A percentile compares a stretch with the other conserved stretches of the same genome.
Conservation (phyloP, 805 yeast genomes). For the Candida railenensis region DNA sequence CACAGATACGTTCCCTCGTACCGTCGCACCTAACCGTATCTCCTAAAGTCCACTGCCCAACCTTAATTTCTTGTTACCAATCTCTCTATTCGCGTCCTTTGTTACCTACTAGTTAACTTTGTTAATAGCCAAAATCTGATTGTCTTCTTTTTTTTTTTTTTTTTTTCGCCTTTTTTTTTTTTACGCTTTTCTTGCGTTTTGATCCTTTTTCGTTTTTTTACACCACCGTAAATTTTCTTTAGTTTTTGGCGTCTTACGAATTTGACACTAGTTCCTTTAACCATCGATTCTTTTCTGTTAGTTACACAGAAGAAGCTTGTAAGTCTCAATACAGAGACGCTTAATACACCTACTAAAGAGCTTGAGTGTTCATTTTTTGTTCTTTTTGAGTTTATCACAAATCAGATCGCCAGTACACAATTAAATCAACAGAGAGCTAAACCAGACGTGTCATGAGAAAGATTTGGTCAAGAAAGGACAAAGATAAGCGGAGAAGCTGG, state of each 20-base stretch:
- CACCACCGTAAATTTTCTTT: not conserved
- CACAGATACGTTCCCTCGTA: too few species aligned
- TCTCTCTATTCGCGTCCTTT: too few species aligned
- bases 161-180: not conserved
- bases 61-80: too few species aligned
- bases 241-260: not conserved
- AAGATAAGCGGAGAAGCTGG: constrained; percentile 24
- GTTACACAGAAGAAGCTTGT: not conserved
- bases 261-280: not conserved
- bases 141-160: not conserved
- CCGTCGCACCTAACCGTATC: too few species aligned
- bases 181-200: not conserved
- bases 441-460: constrained; percentile 20
- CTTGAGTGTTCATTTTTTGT: too few species aligned
- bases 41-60: too few species aligned
- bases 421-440: too few species aligned
- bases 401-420: too few species aligned
- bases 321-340: too few species aligned
- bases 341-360: too few species aligned
- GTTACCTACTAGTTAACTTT: not conserved
- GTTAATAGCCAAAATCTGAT: not conserved
- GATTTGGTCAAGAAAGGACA: constrained; percentile 27
- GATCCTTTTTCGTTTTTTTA: not conserved
- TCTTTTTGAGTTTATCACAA: too few species aligned
- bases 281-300: not conserved